Evolutionary conservation across 352 stramenopile genomes (phyloP), one percentile per base, ranked within the genome.

Genomic region (Pythium insidiosum): DNA sequence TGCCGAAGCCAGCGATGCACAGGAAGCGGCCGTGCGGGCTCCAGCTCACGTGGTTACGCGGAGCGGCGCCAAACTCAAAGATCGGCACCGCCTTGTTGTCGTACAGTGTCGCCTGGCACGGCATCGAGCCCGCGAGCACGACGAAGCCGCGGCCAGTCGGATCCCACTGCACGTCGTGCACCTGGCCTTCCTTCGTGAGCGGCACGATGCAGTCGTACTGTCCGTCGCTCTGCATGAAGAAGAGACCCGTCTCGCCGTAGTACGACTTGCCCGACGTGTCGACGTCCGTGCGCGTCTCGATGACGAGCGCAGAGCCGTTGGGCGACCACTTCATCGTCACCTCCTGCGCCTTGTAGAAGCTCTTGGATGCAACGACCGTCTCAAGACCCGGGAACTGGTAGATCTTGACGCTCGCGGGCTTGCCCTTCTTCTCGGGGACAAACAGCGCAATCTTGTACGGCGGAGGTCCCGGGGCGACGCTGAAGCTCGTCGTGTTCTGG

Each of bases 201-300:
- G 66, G 95, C 47, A 84, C 88, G 60, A 82, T 97, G 75, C 62
- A 95, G 58, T 96, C 81, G 56, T 97, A 95, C 21, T 85, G 69
- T 26, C 88, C 83, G 50, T 97, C 86, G 41, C 76, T 81, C 61
- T 97, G 78, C 51, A 99, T 63, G 53, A 98, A 92, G 65, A 97
- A 98, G 2, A 99, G 66, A 9, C 91, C 87, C 0, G 94, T 97
- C 44, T 96, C 95, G 38, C 96, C 96, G 50, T 99, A 99, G 69
- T 99, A 99, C 33, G 88, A 97, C 63, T 97, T 81, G 47, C 92
- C 92, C 0, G 83, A 92, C 29, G 84, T 94, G 50, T 97, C 88
- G 15, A 96, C 78, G 43, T 96, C 88, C 42, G 88, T 97, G 44
- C 83, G 84, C 33, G 86, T 96, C 65, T 96, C 79, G 56, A 94